Conservation (phyloP, 176 grass and related monocot species). For the Oryza meridionalis region DNA sequence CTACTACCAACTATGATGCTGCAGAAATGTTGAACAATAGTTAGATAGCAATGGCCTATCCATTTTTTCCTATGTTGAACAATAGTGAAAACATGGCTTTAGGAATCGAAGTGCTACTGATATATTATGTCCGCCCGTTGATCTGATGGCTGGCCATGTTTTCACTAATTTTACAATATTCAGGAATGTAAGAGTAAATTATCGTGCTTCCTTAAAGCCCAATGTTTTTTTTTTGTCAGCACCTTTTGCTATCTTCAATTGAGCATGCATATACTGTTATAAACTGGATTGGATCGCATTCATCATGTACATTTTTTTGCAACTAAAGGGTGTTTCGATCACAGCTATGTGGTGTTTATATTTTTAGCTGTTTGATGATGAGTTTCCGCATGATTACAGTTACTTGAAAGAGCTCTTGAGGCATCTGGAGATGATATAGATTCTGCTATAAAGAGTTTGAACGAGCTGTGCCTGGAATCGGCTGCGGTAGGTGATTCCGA, state of each 20-base stretch:
- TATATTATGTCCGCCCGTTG: background rate
- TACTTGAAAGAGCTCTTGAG: slow-evolving; percentile 80
- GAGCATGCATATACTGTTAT: too few relatives aligned
- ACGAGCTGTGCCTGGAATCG: slow-evolving; percentile 53
- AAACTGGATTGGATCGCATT: too few relatives aligned
- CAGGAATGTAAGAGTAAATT: background rate
- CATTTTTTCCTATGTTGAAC: background rate
- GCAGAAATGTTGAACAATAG: background rate
- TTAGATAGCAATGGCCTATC: background rate
- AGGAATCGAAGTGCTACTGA: background rate
- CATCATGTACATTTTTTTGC: too few relatives aligned
- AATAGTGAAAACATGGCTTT: background rate
- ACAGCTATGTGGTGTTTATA: background rate
- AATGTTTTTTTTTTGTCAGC: slow-evolving; percentile 6
- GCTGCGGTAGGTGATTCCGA: slow-evolving; percentile 42
- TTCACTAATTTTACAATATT: background rate
- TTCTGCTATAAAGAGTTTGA: slow-evolving; percentile 75
- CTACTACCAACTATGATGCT: background rate
- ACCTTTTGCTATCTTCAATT: background rate
- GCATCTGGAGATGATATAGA: slow-evolving; percentile 84
- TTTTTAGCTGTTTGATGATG: background rate
- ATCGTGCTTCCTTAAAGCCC: background rate
- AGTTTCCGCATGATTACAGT: slow-evolving; percentile 54
- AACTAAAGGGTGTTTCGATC: too few relatives aligned
- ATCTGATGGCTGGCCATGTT: background rate